Conservation (phyloP, 805 yeast species). For the Komagataella pastoris region DNA sequence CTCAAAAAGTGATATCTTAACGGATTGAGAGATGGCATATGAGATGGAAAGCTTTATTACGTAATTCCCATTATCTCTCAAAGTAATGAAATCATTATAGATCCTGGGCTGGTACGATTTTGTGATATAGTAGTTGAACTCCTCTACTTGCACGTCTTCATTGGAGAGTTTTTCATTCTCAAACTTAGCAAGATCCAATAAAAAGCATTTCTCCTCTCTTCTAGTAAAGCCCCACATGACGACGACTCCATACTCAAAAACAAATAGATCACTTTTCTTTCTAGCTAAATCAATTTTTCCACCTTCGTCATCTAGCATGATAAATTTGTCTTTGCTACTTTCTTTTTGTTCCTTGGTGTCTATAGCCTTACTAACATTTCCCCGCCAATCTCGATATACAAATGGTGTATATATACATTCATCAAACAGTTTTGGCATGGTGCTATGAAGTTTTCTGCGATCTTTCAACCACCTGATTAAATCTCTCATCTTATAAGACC, state of each 20-base stretch:
- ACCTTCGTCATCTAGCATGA: constrained; percentile 83
- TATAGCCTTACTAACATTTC: constrained; percentile 12
- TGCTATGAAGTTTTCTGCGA: constrained; percentile 55
- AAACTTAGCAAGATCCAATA: constrained; percentile 77
- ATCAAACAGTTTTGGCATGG: constrained; percentile 80
- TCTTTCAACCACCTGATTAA: constrained; percentile 76
- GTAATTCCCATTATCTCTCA: constrained; percentile 80
- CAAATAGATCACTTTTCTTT: constrained; percentile 62
- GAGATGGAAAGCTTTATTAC: constrained; percentile 89
- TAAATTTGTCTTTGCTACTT: constrained; percentile 22
- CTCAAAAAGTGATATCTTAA: constrained; percentile 88
- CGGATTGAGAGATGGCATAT: constrained; percentile 93
- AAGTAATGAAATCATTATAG: constrained; percentile 88
- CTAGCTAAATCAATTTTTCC: constrained; percentile 86
- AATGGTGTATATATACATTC: constrained; percentile 93
- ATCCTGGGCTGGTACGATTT: constrained; percentile 90
- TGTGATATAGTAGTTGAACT: constrained; percentile 89
- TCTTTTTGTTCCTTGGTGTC: constrained; percentile 9
- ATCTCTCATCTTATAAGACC: constrained; percentile 83
- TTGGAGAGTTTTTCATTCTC: constrained; percentile 84
- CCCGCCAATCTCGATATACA: constrained; percentile 68
- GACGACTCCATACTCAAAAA: constrained; percentile 95
- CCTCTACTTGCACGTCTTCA: constrained; percentile 90
- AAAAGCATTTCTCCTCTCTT: constrained; percentile 70
- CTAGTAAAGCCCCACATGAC: constrained; percentile 92